Evolutionary conservation across 768 basidiomycete genomes (phyloP).

Genomic region (Panaeolus papilionaceus): DNA sequence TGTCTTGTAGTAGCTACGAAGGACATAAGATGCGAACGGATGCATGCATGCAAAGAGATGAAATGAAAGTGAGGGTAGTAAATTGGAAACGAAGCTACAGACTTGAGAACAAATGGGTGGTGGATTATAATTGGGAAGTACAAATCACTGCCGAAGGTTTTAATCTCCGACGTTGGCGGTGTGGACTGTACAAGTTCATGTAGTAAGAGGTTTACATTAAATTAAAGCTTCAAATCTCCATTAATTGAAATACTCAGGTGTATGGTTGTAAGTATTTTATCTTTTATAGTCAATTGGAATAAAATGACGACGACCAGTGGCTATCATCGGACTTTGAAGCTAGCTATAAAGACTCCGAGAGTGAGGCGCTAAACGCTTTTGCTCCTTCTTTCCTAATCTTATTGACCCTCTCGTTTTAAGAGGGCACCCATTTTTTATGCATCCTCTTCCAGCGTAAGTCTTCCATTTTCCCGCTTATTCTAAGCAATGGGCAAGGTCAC

Average conservation of each 20-base stretch:
- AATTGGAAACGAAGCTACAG: background rate
- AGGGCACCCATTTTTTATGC: background rate
- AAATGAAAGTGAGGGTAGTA: constrained; percentile 10
- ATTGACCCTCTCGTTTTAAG: background rate
- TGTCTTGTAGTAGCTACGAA: constrained; percentile 88
- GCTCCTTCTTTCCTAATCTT: background rate
- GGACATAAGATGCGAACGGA: constrained; percentile 86
- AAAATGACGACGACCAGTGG: background rate
- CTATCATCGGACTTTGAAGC: background rate
- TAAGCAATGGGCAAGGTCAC: background rate
- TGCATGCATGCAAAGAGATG: constrained; percentile 56
- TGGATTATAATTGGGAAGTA: background rate
- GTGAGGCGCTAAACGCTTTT: background rate
- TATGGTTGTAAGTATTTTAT: too few relatives aligned
- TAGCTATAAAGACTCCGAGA: background rate
- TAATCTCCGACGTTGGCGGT: background rate
- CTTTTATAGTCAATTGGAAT: too few relatives aligned
- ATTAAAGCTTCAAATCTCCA: too few relatives aligned
- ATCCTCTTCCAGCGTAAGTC: background rate
- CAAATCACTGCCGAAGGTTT: background rate
- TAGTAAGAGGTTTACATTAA: too few relatives aligned
- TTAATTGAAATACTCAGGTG: too few relatives aligned
- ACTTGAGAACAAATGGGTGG: background rate
- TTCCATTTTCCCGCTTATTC: background rate
- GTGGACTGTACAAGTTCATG: background rate